Conservation (phyloP, 805 yeast species). For the Saccharomyces kudriavzevii region DNA sequence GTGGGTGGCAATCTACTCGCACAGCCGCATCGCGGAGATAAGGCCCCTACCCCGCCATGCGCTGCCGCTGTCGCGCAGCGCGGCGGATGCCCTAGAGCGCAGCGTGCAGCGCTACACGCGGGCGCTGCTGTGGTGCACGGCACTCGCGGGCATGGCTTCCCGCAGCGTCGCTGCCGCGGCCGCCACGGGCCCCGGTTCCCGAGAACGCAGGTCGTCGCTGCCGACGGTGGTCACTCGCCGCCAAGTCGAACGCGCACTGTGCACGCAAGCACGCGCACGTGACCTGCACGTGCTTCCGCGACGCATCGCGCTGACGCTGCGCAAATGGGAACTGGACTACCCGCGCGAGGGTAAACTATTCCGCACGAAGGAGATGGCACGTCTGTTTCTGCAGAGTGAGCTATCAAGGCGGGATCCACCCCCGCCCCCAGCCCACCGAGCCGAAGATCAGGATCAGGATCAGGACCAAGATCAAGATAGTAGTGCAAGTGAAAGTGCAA, state of each 20-base stretch:
- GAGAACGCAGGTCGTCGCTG: neutral
- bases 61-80: conserved; percentile 9
- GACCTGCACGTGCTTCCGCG: conserved; percentile 7
- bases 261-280: neutral
- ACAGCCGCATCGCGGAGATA: conserved; percentile 14
- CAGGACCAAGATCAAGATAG: neutral
- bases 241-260: neutral
- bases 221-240: neutral
- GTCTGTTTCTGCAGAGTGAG: neutral
- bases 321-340: conserved; percentile 18
- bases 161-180: neutral
- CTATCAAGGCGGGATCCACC: neutral
- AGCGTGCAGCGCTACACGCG: conserved; percentile 12
- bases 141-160: conserved; percentile 12
- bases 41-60: conserved; percentile 10
- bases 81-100: conserved; percentile 9
- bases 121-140: conserved; percentile 13
- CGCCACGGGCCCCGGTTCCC: neutral
- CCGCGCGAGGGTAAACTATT: conserved; percentile 21
- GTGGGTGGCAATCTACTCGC: conserved; percentile 24
- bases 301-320: conserved; percentile 12
- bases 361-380: conserved; percentile 10
- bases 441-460: neutral
- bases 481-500: neutral
- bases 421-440: neutral